Evolutionary conservation across 257 asterid genomes (phyloP), one percentile per base, ranked within the genome.

Genomic region (Rhazya stricta): DNA sequence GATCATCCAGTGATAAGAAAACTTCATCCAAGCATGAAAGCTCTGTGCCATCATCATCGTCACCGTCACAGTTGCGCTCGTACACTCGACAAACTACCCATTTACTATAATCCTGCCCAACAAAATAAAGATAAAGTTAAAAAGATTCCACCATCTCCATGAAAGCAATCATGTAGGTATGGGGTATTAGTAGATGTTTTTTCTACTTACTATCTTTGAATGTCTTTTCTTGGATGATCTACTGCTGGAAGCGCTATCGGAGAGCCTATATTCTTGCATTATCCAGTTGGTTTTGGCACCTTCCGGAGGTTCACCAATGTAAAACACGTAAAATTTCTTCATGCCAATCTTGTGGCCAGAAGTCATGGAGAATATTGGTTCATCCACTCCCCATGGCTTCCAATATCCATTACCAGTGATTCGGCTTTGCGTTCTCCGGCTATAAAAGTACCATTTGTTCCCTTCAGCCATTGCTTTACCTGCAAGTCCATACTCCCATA

Each of bases 11-110:
- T 13, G 98, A 91, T 73, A 94, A 80, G 79, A 88, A 94, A 75
- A 94, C 97, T 90, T 94, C 97, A 83, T 91, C 97, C 90, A 94
- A 77, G 84, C 97, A 90, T n/a, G 98, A 94, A 43, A 94, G 98
- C 83, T 89, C 96, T 16, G 88, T 73, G 36, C 92, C 91, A 62
- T 83, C 93, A 5, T 88, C 96, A 51, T 79, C 89, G 25, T 81
- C 85, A 56, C 79, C 75, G 19, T 70, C 75, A 77, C 75, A 63
- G 67, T 78, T 83, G 30, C 74, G 75, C 77, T 94, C 97, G 69
- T 87, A 87, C 80, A 94, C 98, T 72, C 97, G 87, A 77, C 99
- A 92, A 21, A 94, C 71, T 1, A 92, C 99, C 99, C 99, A 94
- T 85, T 85, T 88, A 76, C 94, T 84, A 71, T 79, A 83, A 77